Conservation (phyloP, 2,329 filamentous ascomycete genomes). For the Fusarium sp. region DNA sequence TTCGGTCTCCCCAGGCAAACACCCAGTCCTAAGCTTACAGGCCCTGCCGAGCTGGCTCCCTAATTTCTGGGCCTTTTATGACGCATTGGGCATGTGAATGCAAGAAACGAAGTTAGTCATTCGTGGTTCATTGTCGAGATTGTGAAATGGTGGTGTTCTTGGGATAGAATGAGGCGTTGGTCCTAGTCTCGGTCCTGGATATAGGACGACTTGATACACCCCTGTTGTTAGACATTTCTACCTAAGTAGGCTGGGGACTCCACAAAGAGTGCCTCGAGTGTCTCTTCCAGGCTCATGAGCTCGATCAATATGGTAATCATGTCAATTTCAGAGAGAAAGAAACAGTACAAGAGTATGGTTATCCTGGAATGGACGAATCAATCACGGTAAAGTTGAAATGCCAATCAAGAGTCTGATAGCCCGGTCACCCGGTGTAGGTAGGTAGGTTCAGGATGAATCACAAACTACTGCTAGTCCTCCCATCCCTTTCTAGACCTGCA, state of each 20-base stretch:
- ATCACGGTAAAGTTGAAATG: background rate
- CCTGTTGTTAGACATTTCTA: conserved; percentile 18
- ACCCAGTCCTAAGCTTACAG: conserved; percentile 7
- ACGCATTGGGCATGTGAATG: conserved; percentile 1
- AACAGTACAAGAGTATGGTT: background rate
- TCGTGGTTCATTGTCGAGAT: background rate
- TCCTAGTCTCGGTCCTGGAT: background rate
- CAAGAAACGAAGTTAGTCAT: background rate
- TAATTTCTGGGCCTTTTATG: conserved; percentile 11
- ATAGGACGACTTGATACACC: conserved; percentile 13
- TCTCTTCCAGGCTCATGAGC: background rate
- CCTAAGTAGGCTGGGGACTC: conserved; percentile 4
- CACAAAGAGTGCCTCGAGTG: conserved; percentile 25
- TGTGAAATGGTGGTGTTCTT: conserved; percentile 20
- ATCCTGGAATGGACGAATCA: background rate
- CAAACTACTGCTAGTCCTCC: conserved; percentile 3
- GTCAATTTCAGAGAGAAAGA: background rate
- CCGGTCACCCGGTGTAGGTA: background rate
- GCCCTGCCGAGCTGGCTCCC: conserved; percentile 4
- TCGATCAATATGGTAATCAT: background rate
- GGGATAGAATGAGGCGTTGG: conserved; percentile 11
- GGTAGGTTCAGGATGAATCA: background rate
- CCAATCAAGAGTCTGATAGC: background rate
- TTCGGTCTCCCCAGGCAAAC: conserved; percentile 4
- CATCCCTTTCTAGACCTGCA: conserved; percentile 2